Percentiles rank a stretch among this genome's conserved stretches.
These are phyloP conservation scores for Dendrocalamus sinicus DNA, from an alignment of 176 grass and related monocot species.

Conservation along the genomic window DNA sequence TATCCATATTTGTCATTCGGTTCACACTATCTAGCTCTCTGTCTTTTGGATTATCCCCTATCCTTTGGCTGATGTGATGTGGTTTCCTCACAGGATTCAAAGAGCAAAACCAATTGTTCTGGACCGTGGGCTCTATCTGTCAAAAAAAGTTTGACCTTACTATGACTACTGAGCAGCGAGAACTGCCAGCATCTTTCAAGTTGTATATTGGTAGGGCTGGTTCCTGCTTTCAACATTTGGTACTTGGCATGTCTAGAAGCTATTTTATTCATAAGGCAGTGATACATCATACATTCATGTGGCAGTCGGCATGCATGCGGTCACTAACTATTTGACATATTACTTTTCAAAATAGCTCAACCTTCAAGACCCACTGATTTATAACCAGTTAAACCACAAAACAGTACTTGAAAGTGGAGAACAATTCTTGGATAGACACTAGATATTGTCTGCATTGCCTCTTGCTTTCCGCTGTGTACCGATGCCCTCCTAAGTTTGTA, in stretches of 20 bases:
- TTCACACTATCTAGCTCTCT: slow-evolving; percentile 23
- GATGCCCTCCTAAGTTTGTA: slow-evolving; percentile 12
- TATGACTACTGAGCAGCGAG: slow-evolving; percentile 67
- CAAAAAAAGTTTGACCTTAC: slow-evolving; percentile 77
- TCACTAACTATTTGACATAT: not conserved
- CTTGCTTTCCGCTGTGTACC: not conserved
- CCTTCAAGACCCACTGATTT: not conserved
- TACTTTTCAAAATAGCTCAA: not conserved
- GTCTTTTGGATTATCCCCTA: not conserved
- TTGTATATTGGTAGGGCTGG: slow-evolving; percentile 63
- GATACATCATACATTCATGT: slow-evolving; percentile 1
- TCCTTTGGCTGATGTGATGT: slow-evolving; percentile 24
- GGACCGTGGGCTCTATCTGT: slow-evolving; percentile 92
- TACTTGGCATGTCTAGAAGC: not conserved
- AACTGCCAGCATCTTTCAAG: too few relatives aligned
- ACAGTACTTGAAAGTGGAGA: not conserved
- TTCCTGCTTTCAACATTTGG: slow-evolving; percentile 32
- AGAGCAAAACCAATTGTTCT: slow-evolving; percentile 86
- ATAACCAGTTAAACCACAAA: not conserved
- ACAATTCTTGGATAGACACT: not conserved
- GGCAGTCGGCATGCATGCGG: not conserved
- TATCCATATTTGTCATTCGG: not conserved
- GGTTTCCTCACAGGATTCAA: slow-evolving; percentile 57
- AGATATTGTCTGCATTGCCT: not conserved
- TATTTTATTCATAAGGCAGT: not conserved